Conservation (phyloP, 2,329 filamentous ascomycete species). For the Paracorniculantispora psalliotae region DNA sequence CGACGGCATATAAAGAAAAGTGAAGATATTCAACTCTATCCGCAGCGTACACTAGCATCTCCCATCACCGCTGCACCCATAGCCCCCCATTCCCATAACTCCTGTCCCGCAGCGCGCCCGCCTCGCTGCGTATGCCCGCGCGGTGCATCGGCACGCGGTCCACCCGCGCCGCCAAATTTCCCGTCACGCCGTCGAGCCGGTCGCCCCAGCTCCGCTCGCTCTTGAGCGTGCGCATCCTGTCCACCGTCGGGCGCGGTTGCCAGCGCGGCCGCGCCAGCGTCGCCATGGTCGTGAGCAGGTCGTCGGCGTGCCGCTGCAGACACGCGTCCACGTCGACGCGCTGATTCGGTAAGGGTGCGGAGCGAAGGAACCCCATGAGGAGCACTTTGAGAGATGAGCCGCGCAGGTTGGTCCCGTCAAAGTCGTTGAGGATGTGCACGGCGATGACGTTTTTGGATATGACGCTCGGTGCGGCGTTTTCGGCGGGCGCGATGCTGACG, state of each 20-base stretch:
- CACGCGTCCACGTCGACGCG: slow-evolving; percentile 19
- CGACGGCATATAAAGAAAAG: no score
- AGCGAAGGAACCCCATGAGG: slow-evolving; percentile 56
- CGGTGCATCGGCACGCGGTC: slow-evolving; percentile 56
- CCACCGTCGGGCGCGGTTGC: slow-evolving; percentile 36
- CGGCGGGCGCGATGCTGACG: slow-evolving; percentile 50
- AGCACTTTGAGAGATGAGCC: slow-evolving; percentile 45
- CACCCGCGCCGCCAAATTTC: slow-evolving; percentile 47
- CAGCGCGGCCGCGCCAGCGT: slow-evolving; percentile 44
- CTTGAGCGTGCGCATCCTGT: slow-evolving; percentile 33
- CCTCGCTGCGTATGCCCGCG: slow-evolving; percentile 51
- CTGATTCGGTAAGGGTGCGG: slow-evolving; percentile 15
- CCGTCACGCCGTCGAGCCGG: slow-evolving; percentile 43
- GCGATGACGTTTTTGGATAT: slow-evolving; percentile 46
- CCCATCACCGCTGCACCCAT: slow-evolving; percentile 35
- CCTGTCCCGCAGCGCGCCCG: slow-evolving; percentile 43
- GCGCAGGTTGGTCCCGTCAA: slow-evolving; percentile 37
- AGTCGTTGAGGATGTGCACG: slow-evolving; percentile 51
- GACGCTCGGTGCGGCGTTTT: slow-evolving; percentile 40
- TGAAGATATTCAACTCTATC: no score
- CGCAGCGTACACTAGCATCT: neutral
- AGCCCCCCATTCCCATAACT: slow-evolving; percentile 45
- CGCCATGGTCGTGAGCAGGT: slow-evolving; percentile 39
- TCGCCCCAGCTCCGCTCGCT: slow-evolving; percentile 40
- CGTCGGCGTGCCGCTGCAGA: slow-evolving; percentile 30